phyloP scores from a whole-genome alignment of 371 early-diverging fungal genomes.

The Mucor velutinosus region DNA sequence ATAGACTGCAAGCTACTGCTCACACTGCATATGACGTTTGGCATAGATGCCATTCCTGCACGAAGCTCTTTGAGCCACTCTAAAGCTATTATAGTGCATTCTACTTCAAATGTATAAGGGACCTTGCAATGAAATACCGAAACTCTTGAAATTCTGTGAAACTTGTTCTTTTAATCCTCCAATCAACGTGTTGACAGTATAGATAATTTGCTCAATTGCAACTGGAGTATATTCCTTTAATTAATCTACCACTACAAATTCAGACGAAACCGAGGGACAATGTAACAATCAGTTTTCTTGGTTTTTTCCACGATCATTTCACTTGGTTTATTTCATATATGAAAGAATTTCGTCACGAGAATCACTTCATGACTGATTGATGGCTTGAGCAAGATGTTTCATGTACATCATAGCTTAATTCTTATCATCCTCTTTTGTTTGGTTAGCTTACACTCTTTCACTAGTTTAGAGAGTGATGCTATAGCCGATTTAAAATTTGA shows the following conservation, averaged over 20 bases:
- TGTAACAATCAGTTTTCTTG: background rate
- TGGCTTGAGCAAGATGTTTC: background rate
- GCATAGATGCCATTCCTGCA: background rate
- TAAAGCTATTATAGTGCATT: background rate
- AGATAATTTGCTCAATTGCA: background rate
- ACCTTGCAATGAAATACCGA: background rate
- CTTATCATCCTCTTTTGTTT: background rate
- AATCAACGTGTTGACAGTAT: background rate
- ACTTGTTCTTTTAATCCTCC: background rate
- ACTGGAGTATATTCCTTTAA: background rate
- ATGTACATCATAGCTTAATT: background rate
- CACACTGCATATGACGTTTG: background rate
- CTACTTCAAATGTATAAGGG: background rate
- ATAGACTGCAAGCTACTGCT: background rate
- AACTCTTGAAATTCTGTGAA: background rate
- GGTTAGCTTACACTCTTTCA: background rate
- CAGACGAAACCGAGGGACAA: slow-evolving; percentile 1
- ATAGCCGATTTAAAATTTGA: slow-evolving; percentile 1
- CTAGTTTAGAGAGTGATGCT: background rate
- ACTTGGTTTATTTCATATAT: background rate
- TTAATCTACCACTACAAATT: background rate
- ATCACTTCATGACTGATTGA: background rate
- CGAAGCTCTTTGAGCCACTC: background rate
- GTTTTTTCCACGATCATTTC: background rate
- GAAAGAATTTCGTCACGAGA: background rate